Conservation (phyloP, 2,329 filamentous ascomycete genomes). For the Botrytis medusae region DNA sequence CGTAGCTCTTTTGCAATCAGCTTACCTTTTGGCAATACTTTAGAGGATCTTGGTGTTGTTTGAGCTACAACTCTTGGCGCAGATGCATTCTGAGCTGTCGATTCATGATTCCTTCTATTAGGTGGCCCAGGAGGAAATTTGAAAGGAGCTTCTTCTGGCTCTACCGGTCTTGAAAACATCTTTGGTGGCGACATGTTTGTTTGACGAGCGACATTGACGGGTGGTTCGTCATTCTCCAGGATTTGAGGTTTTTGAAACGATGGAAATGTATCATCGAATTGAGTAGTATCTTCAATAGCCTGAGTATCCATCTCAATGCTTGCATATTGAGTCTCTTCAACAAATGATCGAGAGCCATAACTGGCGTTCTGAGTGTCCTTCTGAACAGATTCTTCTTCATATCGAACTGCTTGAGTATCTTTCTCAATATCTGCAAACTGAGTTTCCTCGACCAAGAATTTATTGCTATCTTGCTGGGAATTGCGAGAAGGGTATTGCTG, state of each 20-base stretch:
- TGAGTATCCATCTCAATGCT: conserved; percentile 29
- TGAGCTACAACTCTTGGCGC: not conserved
- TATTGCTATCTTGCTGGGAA: conserved; percentile 1
- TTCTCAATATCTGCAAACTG: conserved; percentile 1
- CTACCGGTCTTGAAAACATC: not conserved
- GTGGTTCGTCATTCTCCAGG: not conserved
- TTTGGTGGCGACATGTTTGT: not conserved
- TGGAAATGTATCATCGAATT: not conserved
- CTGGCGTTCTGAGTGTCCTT: not conserved
- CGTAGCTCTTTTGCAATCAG: not conserved
- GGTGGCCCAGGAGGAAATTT: not conserved
- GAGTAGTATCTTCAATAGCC: conserved; percentile 5
- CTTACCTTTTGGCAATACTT: not conserved
- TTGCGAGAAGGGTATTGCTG: conserved; percentile 1
- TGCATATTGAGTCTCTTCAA: conserved; percentile 32
- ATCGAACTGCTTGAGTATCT: conserved; percentile 16
- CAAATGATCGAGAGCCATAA: conserved; percentile 22
- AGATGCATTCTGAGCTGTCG: not conserved
- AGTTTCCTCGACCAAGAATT: not conserved
- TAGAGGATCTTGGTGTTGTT: not conserved
- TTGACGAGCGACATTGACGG: not conserved
- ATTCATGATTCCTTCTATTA: not conserved
- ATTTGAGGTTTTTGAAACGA: not conserved
- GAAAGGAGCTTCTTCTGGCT: not conserved
- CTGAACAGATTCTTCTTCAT: not conserved